Evolutionary conservation across 2,329 filamentous ascomycete genomes (phyloP).

Genomic region (Xylariaceae sp.): DNA sequence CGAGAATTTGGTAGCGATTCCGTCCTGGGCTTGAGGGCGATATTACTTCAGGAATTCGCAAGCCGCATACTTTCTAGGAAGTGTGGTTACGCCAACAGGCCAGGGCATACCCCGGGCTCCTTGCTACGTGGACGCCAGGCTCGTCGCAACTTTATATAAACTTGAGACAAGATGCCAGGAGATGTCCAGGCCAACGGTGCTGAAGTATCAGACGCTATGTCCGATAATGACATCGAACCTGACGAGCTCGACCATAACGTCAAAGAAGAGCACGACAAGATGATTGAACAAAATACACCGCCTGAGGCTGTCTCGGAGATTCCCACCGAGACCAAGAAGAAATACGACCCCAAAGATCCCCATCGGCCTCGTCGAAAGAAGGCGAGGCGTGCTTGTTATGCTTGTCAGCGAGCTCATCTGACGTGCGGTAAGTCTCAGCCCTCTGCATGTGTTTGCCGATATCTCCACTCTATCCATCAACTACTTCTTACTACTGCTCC

Average conservation of each 20-base stretch:
- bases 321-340: constrained; percentile 55
- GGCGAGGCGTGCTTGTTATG: constrained; percentile 89
- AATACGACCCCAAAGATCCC: constrained; percentile 81
- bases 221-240: constrained; percentile 55
- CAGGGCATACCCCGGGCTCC: constrained; percentile 24
- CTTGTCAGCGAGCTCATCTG: constrained; percentile 93
- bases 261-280: constrained; percentile 48
- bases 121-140: constrained; percentile 20
- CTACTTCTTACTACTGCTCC: constrained; percentile 17
- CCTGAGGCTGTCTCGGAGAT: constrained; percentile 42
- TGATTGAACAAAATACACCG: constrained; percentile 43
- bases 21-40: constrained; percentile 23
- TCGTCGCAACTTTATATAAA: constrained; percentile 42
- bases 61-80: constrained; percentile 23
- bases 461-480: constrained; percentile 16
- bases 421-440: constrained; percentile 77
- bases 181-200: constrained; percentile 48
- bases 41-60: constrained; percentile 29
- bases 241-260: constrained; percentile 36
- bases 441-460: constrained; percentile 24
- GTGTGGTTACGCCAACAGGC: constrained; percentile 33
- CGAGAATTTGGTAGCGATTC: constrained; percentile 20
- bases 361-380: constrained; percentile 88
- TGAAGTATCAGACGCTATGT: constrained; percentile 55
- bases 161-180: constrained; percentile 51